phyloP scores from a whole-genome alignment of 2,329 filamentous ascomycete species.

The Exophiala spinifera region DNA sequence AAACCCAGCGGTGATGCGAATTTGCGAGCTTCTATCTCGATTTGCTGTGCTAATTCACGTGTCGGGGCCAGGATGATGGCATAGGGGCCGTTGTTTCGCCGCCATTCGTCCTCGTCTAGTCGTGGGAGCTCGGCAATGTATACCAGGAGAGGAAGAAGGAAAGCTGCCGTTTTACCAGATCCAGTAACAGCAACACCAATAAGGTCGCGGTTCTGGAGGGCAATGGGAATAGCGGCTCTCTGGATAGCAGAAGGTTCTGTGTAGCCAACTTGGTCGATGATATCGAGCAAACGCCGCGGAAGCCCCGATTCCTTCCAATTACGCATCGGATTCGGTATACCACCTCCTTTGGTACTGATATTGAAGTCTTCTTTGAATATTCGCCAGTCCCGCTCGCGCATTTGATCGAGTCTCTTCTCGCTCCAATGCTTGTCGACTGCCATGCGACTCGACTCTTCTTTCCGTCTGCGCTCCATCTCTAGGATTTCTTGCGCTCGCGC shows the following conservation, averaged over 20 bases:
- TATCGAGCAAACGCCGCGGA: slow-evolving; percentile 72
- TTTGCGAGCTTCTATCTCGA: slow-evolving; percentile 88
- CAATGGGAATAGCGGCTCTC: slow-evolving; percentile 91
- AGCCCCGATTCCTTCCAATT: slow-evolving; percentile 84
- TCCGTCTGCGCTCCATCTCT: slow-evolving; percentile 77
- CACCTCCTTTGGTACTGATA: slow-evolving; percentile 88
- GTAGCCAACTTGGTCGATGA: slow-evolving; percentile 83
- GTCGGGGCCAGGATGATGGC: slow-evolving; percentile 96
- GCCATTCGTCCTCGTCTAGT: slow-evolving; percentile 73
- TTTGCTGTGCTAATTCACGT: slow-evolving; percentile 95
- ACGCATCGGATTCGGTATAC: slow-evolving; percentile 93
- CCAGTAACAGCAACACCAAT: slow-evolving; percentile 97
- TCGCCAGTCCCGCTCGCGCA: slow-evolving; percentile 97
- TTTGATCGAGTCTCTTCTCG: slow-evolving; percentile 85
- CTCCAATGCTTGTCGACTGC: slow-evolving; percentile 92
- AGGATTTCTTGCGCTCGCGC: slow-evolving; percentile 75
- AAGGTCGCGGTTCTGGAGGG: slow-evolving; percentile 86
- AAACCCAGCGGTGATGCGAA: slow-evolving; percentile 89
- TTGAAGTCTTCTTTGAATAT: slow-evolving; percentile 99
- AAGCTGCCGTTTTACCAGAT: slow-evolving; percentile 97
- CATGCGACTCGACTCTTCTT: slow-evolving; percentile 68
- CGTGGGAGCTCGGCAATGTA: slow-evolving; percentile 91
- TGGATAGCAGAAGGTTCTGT: slow-evolving; percentile 89
- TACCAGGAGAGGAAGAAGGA: slow-evolving; percentile 84
- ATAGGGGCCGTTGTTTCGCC: slow-evolving; percentile 93